These are phyloP conservation scores for Leptographium flavum DNA, from an alignment of 2,329 filamentous ascomycete species.

Conservation along the genomic window DNA sequence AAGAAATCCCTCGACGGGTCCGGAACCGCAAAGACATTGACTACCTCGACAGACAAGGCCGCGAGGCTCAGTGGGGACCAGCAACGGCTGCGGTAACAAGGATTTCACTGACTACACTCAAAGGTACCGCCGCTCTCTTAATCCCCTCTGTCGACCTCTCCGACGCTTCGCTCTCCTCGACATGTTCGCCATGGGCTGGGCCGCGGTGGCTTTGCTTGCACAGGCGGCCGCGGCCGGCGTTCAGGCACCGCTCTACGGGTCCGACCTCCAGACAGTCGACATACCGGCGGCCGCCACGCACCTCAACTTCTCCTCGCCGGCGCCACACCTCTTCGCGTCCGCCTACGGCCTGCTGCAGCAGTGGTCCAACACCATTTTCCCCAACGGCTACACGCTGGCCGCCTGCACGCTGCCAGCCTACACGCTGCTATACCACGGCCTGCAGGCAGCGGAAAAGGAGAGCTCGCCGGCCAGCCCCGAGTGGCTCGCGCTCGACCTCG, in stretches of 20 bases:
- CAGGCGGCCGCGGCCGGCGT: not conserved
- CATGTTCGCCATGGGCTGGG: too few species aligned
- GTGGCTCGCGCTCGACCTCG: slow-evolving; percentile 37
- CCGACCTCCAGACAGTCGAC: not conserved
- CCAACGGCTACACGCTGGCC: slow-evolving; percentile 32
- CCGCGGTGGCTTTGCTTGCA: not conserved
- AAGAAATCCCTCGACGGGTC: too few species aligned
- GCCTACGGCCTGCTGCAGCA: slow-evolving; percentile 30
- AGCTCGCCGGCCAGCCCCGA: slow-evolving; percentile 29
- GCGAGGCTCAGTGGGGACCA: too few species aligned
- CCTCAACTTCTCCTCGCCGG: slow-evolving; percentile 31
- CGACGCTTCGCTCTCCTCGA: too few species aligned
- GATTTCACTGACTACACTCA: too few species aligned
- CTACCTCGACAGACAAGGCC: too few species aligned
- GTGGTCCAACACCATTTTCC: slow-evolving; percentile 36
- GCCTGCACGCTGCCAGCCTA: slow-evolving; percentile 29
- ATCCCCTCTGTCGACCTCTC: too few species aligned
- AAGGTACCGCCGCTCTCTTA: too few species aligned
- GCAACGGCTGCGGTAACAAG: too few species aligned
- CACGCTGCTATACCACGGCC: slow-evolving; percentile 34
- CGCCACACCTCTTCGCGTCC: slow-evolving; percentile 34
- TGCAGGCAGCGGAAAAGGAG: slow-evolving; percentile 10
- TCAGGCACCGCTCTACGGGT: not conserved
- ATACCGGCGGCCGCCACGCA: not conserved
- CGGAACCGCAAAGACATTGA: too few species aligned